Percentiles rank a stretch among this genome's conserved stretches.
Evolutionary conservation across 1,139 yeast genomes (phyloP).

Genomic region (Candida neerlandica): DNA sequence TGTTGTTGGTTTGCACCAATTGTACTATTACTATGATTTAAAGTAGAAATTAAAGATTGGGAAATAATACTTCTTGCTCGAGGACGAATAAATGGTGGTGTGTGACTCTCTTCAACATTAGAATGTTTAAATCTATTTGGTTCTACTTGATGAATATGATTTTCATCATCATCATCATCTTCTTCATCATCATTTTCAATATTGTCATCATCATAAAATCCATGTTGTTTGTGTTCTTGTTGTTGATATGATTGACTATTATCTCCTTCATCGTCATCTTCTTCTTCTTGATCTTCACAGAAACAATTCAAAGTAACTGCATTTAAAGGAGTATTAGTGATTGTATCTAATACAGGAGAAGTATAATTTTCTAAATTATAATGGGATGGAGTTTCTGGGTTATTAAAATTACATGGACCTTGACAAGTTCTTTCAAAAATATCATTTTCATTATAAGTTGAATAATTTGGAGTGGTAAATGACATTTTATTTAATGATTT

Average conservation of each 20-base stretch:
- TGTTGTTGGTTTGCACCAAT: background rate
- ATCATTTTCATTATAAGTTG: slow-evolving; percentile 12
- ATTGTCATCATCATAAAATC: too few relatives aligned
- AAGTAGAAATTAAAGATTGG: slow-evolving; percentile 25
- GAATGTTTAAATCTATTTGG: background rate
- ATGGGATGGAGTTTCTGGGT: slow-evolving; percentile 25
- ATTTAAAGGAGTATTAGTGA: slow-evolving; percentile 27
- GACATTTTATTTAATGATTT: slow-evolving; percentile 15
- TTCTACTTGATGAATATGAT: background rate
- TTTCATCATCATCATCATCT: background rate
- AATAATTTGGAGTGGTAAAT: slow-evolving; percentile 10
- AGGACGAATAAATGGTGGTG: slow-evolving; percentile 15
- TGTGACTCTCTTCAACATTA: background rate
- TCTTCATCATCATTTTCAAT: too few relatives aligned
- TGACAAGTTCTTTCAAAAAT: slow-evolving; percentile 18
- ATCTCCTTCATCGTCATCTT: slow-evolving; percentile 6
- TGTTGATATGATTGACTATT: too few relatives aligned
- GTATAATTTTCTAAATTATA: slow-evolving; percentile 32
- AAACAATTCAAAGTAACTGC: slow-evolving; percentile 33
- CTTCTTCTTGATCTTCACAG: slow-evolving; percentile 14
- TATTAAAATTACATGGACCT: slow-evolving; percentile 10
- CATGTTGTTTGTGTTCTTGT: too few relatives aligned
- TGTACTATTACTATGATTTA: slow-evolving; percentile 10
- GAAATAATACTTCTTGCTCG: slow-evolving; percentile 29
- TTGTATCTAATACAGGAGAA: slow-evolving; percentile 35